Evolutionary conservation across 116 monocot species (phyloP).

Genomic region (Trichopus zeylanicus): DNA sequence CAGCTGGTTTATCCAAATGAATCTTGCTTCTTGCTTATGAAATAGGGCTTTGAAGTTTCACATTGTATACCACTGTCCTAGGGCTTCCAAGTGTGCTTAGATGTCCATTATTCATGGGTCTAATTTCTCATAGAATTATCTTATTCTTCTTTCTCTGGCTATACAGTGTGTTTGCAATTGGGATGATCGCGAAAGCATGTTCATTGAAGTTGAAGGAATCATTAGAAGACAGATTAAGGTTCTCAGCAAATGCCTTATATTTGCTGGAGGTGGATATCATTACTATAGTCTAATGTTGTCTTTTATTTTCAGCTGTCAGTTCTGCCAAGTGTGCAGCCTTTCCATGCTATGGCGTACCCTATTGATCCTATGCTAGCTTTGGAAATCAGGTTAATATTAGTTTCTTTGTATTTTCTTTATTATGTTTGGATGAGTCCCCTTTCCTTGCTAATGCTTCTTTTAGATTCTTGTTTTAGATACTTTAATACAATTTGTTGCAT

Average conservation of each 20-base stretch:
- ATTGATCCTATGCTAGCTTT: constrained; percentile 82
- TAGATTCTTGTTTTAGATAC: too few relatives aligned
- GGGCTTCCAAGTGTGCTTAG: too few relatives aligned
- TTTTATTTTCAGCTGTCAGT: constrained; percentile 40
- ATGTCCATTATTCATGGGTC: background rate
- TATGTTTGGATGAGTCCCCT: too few relatives aligned
- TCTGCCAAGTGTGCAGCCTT: constrained; percentile 96
- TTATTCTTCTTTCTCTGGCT: constrained; percentile 2
- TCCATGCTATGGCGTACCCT: constrained; percentile 98
- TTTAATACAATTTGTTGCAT: background rate
- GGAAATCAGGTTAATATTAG: constrained; percentile 69
- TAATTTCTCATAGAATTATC: background rate
- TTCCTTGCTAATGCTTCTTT: too few relatives aligned
- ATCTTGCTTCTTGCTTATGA: too few relatives aligned
- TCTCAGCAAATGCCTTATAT: background rate
- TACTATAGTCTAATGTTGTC: background rate
- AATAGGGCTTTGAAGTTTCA: too few relatives aligned
- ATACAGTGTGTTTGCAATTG: constrained; percentile 91
- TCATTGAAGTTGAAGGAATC: constrained; percentile 85
- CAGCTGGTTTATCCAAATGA: too few relatives aligned
- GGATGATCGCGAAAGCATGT: constrained; percentile 80
- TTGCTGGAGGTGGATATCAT: constrained; percentile 1
- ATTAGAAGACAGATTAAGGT: constrained; percentile 97
- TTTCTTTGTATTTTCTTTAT: too few relatives aligned
- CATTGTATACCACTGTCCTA: too few relatives aligned